Evolutionary conservation across 2,329 filamentous ascomycete species (phyloP).

Genomic region (Trichoderma sp.): DNA sequence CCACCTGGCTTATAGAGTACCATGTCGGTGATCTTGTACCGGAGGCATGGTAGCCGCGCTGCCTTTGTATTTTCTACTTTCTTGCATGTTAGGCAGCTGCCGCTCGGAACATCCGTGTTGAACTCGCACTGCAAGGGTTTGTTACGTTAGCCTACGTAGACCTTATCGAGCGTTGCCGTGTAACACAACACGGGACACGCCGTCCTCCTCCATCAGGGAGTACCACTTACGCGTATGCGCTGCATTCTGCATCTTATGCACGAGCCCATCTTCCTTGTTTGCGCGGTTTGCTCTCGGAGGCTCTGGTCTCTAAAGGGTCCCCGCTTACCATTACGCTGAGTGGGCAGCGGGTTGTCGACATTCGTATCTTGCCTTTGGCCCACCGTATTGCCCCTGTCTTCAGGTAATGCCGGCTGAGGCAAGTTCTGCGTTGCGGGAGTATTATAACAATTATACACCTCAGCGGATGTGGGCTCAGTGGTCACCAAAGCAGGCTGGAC

Average conservation of each 20-base stretch:
- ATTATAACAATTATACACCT: conserved; percentile 23
- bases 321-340: conserved; percentile 38
- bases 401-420: conserved; percentile 9
- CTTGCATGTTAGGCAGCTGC: conserved; percentile 52
- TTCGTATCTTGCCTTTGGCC: conserved; percentile 27
- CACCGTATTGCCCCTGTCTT: conserved; percentile 23
- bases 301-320: conserved; percentile 54
- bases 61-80: conserved; percentile 50
- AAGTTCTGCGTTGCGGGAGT: conserved; percentile 17
- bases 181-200: neutral
- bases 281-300: conserved; percentile 52
- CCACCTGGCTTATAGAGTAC: conserved; percentile 57
- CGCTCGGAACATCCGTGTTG: conserved; percentile 45
- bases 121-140: conserved; percentile 46
- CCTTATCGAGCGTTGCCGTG: neutral
- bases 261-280: conserved; percentile 55
- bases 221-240: conserved; percentile 53
- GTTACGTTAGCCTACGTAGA: neutral
- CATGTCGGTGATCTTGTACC: conserved; percentile 59
- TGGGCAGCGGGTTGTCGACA: conserved; percentile 31
- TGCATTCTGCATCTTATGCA: conserved; percentile 62
- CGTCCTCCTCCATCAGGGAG: no score
- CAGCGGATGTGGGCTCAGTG: neutral
- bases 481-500: neutral
- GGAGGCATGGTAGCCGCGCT: conserved; percentile 54